Conservation (phyloP, 352 stramenopile species). For the Phytophthora tentaculata region DNA sequence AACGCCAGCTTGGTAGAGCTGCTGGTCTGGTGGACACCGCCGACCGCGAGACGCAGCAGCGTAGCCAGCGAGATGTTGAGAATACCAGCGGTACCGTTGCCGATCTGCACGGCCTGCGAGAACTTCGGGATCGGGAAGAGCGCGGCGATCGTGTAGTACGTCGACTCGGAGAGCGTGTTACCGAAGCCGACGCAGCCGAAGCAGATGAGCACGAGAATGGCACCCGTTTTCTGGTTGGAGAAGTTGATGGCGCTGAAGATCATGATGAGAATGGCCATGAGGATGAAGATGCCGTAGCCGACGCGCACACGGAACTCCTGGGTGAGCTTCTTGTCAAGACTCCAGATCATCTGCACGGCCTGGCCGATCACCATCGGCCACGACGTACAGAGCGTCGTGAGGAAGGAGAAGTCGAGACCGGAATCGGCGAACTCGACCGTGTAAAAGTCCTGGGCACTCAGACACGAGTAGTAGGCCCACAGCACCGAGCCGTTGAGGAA, state of each 20-base stretch:
- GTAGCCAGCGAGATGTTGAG: constrained; percentile 67
- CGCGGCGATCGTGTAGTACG: constrained; percentile 65
- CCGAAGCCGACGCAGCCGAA: constrained; percentile 56
- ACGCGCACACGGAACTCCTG: constrained; percentile 49
- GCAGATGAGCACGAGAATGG: constrained; percentile 57
- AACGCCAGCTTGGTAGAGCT: constrained; percentile 45
- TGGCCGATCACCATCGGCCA: constrained; percentile 72
- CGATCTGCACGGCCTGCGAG: constrained; percentile 73
- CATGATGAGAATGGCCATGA: constrained; percentile 69
- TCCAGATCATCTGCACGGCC: constrained; percentile 56
- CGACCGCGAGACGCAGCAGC: constrained; percentile 57
- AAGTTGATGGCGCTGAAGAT: constrained; percentile 63
- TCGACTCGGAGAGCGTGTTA: constrained; percentile 66
- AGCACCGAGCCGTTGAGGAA: constrained; percentile 77
- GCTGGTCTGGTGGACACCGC: constrained; percentile 47
- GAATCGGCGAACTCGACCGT: constrained; percentile 51
- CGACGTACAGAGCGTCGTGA: constrained; percentile 62
- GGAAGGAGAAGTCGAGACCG: constrained; percentile 65
- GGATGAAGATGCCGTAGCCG: constrained; percentile 62
- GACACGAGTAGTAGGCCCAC: constrained; percentile 79
- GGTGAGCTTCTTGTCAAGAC: constrained; percentile 62
- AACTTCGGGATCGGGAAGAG: constrained; percentile 74
- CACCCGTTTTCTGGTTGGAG: constrained; percentile 52
- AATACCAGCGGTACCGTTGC: constrained; percentile 54
- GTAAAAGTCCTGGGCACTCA: constrained; percentile 77